These are phyloP conservation scores for Choanephora cucurbitarum DNA, from an alignment of 371 early-diverging fungal genomes.

Conservation along the genomic window DNA sequence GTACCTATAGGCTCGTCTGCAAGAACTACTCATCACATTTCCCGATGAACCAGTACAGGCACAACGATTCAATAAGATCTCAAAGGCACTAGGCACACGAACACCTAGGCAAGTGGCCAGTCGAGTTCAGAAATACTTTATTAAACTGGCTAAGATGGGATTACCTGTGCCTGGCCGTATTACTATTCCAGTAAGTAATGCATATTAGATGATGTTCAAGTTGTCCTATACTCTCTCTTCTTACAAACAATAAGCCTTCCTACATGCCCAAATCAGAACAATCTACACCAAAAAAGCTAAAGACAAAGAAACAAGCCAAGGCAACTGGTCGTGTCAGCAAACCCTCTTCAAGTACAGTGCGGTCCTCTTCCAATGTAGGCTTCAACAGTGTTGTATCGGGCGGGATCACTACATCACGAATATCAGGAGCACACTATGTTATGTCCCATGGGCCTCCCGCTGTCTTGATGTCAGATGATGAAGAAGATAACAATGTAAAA, in stretches of 20 bases:
- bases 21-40: slow-evolving; percentile 54
- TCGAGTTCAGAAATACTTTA: slow-evolving; percentile 70
- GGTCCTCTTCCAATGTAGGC: slow-evolving; percentile 38
- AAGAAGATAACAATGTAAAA: slow-evolving; percentile 52
- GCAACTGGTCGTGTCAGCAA: slow-evolving; percentile 14
- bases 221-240: neutral
- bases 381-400: slow-evolving; percentile 50
- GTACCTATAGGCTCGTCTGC: slow-evolving; percentile 42
- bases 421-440: slow-evolving; percentile 63
- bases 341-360: slow-evolving; percentile 16
- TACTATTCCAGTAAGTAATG: slow-evolving; percentile 45
- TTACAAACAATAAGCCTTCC: slow-evolving; percentile 30
- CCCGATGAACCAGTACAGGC: slow-evolving; percentile 69
- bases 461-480: slow-evolving; percentile 66
- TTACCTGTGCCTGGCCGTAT: slow-evolving; percentile 65
- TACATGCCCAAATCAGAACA: slow-evolving; percentile 27
- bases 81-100: slow-evolving; percentile 61
- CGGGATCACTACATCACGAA: slow-evolving; percentile 39
- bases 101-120: slow-evolving; percentile 67
- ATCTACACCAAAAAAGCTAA: slow-evolving; percentile 2
- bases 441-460: slow-evolving; percentile 53
- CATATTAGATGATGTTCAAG: no score
- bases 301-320: slow-evolving; percentile 11
- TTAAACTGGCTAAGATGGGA: slow-evolving; percentile 65
- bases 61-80: slow-evolving; percentile 64